phyloP scores from a whole-genome alignment of 805 yeast species.

The Zygoascus biomembranicola region DNA sequence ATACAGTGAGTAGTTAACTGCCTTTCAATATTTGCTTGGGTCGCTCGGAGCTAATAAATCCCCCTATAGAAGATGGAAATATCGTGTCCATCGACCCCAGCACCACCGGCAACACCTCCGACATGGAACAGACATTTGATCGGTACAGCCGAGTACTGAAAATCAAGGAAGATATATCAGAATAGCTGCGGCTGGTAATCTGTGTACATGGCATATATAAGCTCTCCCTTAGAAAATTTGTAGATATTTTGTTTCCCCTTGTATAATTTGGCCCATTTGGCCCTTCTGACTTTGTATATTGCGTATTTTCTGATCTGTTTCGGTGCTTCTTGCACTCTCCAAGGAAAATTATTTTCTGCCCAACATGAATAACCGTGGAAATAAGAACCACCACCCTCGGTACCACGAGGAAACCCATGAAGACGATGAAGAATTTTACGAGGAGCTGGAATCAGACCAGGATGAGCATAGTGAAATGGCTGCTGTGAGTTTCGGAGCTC shows the following conservation, averaged over 20 bases:
- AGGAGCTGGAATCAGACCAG: neutral
- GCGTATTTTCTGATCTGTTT: too few relatives aligned
- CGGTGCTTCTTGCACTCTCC: neutral
- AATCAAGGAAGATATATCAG: conserved; percentile 60
- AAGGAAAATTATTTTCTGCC: neutral
- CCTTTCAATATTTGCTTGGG: neutral
- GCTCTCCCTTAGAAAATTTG: too few relatives aligned
- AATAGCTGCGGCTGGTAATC: conserved; percentile 3
- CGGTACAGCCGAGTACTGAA: conserved; percentile 74
- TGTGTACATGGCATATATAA: too few relatives aligned
- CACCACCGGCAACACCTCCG: conserved; percentile 40
- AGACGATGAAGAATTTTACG: neutral
- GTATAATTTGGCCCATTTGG: too few relatives aligned
- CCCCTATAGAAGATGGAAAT: conserved; percentile 53
- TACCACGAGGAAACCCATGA: conserved; percentile 4
- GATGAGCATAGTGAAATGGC: conserved; percentile 7
- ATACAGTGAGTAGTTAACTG: conserved; percentile 36
- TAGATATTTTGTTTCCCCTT: too few relatives aligned
- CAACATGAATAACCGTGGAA: neutral
- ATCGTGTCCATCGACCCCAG: conserved; percentile 61
- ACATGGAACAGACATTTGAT: conserved; percentile 61
- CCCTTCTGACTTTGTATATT: too few relatives aligned
- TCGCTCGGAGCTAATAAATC: conserved; percentile 1
- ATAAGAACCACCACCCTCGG: conserved; percentile 4
- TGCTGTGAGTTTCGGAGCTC: conserved; percentile 23